Evolutionary conservation across 148 eudicot species (phyloP).

Genomic region (Persicaria maculosa): DNA sequence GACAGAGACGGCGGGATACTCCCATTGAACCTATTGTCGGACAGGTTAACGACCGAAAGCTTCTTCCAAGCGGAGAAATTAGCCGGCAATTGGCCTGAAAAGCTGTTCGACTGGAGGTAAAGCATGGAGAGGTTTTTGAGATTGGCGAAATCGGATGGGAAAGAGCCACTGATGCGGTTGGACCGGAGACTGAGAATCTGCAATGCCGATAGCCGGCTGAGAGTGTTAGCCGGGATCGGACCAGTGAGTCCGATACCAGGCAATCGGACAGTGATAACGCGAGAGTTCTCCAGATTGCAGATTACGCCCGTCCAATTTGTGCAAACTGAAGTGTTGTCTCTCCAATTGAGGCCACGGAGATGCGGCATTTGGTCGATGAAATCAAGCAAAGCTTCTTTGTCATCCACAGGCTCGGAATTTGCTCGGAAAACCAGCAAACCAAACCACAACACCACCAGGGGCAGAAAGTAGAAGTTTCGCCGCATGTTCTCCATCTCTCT

Average conservation of each 20-base stretch:
- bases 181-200: conserved; percentile 26
- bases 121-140: conserved; percentile 18
- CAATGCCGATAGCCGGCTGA: conserved; percentile 20
- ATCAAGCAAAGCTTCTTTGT: conserved; percentile 35
- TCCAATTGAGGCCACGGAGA: conserved; percentile 20
- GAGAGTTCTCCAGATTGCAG: conserved; percentile 20
- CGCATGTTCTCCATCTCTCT: conserved; percentile 2
- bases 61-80: conserved; percentile 33
- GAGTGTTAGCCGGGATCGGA: conserved; percentile 22
- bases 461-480: neutral
- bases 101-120: conserved; percentile 21
- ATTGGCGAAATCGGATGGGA: conserved; percentile 22
- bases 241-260: conserved; percentile 28
- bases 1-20: conserved; percentile 30
- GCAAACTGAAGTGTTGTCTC: conserved; percentile 15
- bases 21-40: conserved; percentile 31
- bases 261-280: conserved; percentile 21
- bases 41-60: conserved; percentile 29
- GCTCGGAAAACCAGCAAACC: conserved; percentile 15
- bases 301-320: conserved; percentile 25
- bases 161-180: conserved; percentile 21
- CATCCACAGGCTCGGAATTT: conserved; percentile 33
- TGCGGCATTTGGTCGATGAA: conserved; percentile 23
- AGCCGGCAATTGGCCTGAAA: conserved; percentile 28
- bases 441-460: conserved; percentile 15